Conservation (phyloP, 2,329 filamentous ascomycete species). For the Fusarium pseudocircinatum region DNA sequence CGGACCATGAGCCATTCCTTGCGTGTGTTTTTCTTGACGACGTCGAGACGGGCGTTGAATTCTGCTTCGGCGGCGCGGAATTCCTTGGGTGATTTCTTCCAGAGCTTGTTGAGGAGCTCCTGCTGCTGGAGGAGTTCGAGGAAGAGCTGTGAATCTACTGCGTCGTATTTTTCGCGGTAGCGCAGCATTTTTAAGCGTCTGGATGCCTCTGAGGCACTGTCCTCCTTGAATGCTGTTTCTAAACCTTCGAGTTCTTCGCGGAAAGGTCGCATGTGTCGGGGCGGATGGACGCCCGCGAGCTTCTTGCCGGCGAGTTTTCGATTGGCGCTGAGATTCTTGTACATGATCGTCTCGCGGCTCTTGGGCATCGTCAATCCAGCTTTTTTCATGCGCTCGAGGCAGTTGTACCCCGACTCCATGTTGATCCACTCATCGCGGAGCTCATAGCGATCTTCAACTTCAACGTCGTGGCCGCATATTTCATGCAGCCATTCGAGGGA, state of each 20-base stretch:
- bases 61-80: slow-evolving; percentile 45
- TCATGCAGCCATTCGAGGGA: slow-evolving; percentile 68
- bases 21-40: slow-evolving; percentile 46
- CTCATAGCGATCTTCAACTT: slow-evolving; percentile 41
- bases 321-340: slow-evolving; percentile 37
- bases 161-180: slow-evolving; percentile 41
- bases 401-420: slow-evolving; percentile 52
- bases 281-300: slow-evolving; percentile 45
- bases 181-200: slow-evolving; percentile 44
- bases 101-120: slow-evolving; percentile 34
- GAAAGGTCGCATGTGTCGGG: slow-evolving; percentile 52
- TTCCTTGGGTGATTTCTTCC: slow-evolving; percentile 33
- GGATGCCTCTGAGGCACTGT: not conserved
- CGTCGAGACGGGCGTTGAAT: slow-evolving; percentile 50
- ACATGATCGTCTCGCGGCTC: slow-evolving; percentile 52
- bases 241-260: slow-evolving; percentile 55
- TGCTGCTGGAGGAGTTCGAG: slow-evolving; percentile 49
- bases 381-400: slow-evolving; percentile 58
- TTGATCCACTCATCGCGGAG: slow-evolving; percentile 61
- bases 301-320: slow-evolving; percentile 32
- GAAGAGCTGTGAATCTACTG: slow-evolving; percentile 36
- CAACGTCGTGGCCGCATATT: slow-evolving; percentile 58
- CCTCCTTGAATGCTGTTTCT: slow-evolving; percentile 39
- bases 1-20: slow-evolving; percentile 53
- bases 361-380: slow-evolving; percentile 55